A percentile compares a stretch with the other conserved stretches of the same genome.
phyloP scores from a whole-genome alignment of 768 basidiomycete genomes.

The Termitomyces sp. region DNA sequence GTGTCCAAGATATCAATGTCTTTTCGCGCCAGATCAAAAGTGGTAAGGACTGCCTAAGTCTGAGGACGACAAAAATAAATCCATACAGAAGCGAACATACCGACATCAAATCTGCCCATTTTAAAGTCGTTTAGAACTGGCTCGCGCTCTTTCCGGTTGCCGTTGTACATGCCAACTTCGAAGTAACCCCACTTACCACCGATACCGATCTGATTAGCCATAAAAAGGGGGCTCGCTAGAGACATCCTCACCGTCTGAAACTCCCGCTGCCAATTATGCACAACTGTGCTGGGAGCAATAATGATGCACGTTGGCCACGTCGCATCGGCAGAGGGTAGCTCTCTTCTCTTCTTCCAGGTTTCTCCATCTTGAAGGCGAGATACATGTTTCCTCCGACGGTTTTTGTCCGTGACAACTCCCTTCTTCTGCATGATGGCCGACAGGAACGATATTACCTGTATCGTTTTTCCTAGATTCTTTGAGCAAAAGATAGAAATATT shows the following conservation, averaged over 20 bases:
- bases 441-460: slow-evolving; percentile 86
- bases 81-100: slow-evolving; percentile 37
- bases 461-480: slow-evolving; percentile 69
- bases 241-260: slow-evolving; percentile 57
- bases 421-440: slow-evolving; percentile 88
- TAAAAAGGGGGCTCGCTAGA: neutral
- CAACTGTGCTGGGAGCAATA: slow-evolving; percentile 79
- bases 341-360: slow-evolving; percentile 47
- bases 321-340: slow-evolving; percentile 59
- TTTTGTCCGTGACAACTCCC: slow-evolving; percentile 57
- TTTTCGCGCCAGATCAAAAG: slow-evolving; percentile 68
- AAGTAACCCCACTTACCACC: slow-evolving; percentile 85
- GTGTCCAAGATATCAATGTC: slow-evolving; percentile 67
- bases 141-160: slow-evolving; percentile 44
- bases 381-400: slow-evolving; percentile 64
- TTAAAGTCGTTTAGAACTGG: slow-evolving; percentile 66
- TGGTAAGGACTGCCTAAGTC: slow-evolving; percentile 60
- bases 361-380: slow-evolving; percentile 54
- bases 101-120: slow-evolving; percentile 77
- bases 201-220: neutral
- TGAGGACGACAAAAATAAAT: neutral
- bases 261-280: slow-evolving; percentile 88
- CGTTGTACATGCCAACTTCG: slow-evolving; percentile 72
- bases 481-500: neutral
- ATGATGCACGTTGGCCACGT: slow-evolving; percentile 88